Percentiles rank a stretch among this genome's conserved stretches.
Conservation (phyloP, 331 rosid species). For the Cydonia oblonga region DNA sequence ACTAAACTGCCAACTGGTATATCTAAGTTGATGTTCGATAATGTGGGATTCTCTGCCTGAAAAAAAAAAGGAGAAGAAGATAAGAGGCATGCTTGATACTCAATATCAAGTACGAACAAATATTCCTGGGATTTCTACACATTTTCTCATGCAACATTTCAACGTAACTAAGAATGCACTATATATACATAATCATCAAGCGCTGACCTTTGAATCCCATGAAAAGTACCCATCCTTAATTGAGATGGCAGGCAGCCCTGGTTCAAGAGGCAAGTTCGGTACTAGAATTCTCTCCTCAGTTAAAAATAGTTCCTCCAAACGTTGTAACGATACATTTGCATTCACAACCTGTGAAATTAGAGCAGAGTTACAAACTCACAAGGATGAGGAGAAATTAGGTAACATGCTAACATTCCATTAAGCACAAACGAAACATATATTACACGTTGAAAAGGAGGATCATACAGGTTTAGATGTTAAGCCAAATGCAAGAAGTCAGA, state of each 20-base stretch:
- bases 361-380: conserved; percentile 1
- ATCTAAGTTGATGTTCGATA: conserved; percentile 64
- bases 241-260: conserved; percentile 65
- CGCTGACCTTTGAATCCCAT: conserved; percentile 71
- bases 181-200: background rate
- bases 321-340: conserved; percentile 77
- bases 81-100: background rate
- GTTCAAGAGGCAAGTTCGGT: conserved; percentile 57
- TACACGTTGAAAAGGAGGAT: background rate
- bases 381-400: background rate
- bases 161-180: background rate
- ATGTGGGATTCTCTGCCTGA: conserved; percentile 56
- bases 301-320: conserved; percentile 70
- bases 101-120: background rate
- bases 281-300: conserved; percentile 50
- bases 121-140: too few species aligned
- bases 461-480: too few species aligned
- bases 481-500: background rate
- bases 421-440: background rate
- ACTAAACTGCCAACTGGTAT: conserved; percentile 72
- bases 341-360: conserved; percentile 52
- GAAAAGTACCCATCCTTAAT: conserved; percentile 68
- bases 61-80: background rate
- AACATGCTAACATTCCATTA: background rate
- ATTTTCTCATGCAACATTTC: background rate